Percentiles rank a stretch among this genome's conserved stretches.
These are phyloP conservation scores for Trypanosoma grayi DNA, from an alignment of 208 protist species.

Conservation along the genomic window DNA sequence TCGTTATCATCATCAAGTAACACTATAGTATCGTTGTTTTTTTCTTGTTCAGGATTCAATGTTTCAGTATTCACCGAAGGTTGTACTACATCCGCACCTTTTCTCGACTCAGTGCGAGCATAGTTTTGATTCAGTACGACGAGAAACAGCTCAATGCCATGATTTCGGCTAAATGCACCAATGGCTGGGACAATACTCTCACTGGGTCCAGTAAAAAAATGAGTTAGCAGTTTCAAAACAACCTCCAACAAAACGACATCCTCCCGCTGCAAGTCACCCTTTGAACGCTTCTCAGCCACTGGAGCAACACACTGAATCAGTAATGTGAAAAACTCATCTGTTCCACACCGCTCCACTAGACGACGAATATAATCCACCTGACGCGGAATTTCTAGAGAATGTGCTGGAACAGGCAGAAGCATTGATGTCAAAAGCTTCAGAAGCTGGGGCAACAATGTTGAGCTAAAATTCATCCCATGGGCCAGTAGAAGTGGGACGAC, in stretches of 20 bases:
- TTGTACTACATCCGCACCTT: slow-evolving; percentile 11
- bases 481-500: slow-evolving; percentile 76
- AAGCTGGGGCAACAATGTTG: slow-evolving; percentile 72
- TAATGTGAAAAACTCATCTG: slow-evolving; percentile 82
- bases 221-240: slow-evolving; percentile 62
- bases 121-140: slow-evolving; percentile 87
- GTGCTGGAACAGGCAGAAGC: slow-evolving; percentile 61
- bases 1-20: slow-evolving; percentile 16
- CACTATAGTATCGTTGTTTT: neutral
- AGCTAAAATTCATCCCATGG: slow-evolving; percentile 71
- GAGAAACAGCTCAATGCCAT: slow-evolving; percentile 81
- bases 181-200: slow-evolving; percentile 42
- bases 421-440: slow-evolving; percentile 72
- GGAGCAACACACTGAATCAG: slow-evolving; percentile 76
- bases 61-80: neutral
- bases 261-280: slow-evolving; percentile 36
- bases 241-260: slow-evolving; percentile 80
- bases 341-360: slow-evolving; percentile 64
- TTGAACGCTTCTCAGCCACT: slow-evolving; percentile 65
- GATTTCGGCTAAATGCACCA: slow-evolving; percentile 78
- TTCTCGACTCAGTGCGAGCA: slow-evolving; percentile 30
- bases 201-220: slow-evolving; percentile 49
- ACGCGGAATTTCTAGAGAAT: slow-evolving; percentile 47
- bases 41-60: neutral
- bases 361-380: slow-evolving; percentile 65